Evolutionary conservation across 805 yeast species (phyloP), one percentile per base, ranked within the genome.

Genomic region (Candida loeiensis): DNA sequence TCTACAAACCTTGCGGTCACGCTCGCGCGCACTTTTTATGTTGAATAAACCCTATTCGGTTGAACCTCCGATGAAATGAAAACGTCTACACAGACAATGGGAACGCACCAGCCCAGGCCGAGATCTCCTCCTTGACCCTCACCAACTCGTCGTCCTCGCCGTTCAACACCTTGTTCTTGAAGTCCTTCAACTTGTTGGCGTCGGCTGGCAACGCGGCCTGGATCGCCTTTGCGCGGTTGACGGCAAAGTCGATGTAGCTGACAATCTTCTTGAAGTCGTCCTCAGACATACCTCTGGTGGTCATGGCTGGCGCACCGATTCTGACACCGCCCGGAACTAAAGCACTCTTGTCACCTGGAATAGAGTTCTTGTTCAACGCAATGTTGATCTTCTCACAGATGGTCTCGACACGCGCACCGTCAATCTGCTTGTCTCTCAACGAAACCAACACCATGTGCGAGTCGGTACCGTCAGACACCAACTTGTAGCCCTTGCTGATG

Each of bases 291-390:
- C 96, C 97, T 72, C 99, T 82, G 39, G 97, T 88, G 41, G 97
- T 84, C 98, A 91, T 91, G 35, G 98, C 98, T 44, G 99, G 99
- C 13, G 98, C 86, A 55, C 99, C 99, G 46, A 91, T 84, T 73
- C 99, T 85, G 50, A 91, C 73, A 54, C 99, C 99, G 46, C 95
- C 87, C 57, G 99, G 99, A 61, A 86, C 88, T 45, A 91, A 74
- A 24, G 99, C 99, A 33, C 96, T 86, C 66, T 80, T 84, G 68
- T 91, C 99, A 55, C 96, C 95, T 45, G 97, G 97, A 50, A 91
- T 85, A 37, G 98, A 84, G 76, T 91, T 91, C 69, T 91, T 91
- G 74, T 91, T 91, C 49, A 90, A 85, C 36, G 98, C 97, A 63
- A 91, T 88, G 74, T 90, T 90, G 56, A 85, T 79, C 55, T 80